Evolutionary conservation across 352 stramenopile genomes (phyloP).

Genomic region (Globisporangium yorkense): DNA sequence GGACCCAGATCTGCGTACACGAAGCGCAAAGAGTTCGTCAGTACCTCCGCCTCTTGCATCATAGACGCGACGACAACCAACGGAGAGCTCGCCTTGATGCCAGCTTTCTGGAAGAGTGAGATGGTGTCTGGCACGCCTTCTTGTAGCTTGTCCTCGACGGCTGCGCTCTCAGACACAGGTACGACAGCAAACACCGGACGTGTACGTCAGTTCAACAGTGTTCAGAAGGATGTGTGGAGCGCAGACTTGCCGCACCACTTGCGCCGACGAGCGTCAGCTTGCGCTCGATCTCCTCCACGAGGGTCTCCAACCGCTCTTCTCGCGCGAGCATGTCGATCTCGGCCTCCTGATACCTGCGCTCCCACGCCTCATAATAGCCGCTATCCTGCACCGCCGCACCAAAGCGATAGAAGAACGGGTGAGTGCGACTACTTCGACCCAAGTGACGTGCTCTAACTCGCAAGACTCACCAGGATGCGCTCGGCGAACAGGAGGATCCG

Average conservation of each 20-base stretch:
- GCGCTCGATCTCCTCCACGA: constrained; percentile 79
- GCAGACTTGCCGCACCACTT: constrained; percentile 37
- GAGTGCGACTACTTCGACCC: too few species aligned
- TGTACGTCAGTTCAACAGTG: neutral
- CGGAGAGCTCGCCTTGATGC: constrained; percentile 89
- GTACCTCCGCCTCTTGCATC: too few species aligned
- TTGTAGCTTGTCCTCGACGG: constrained; percentile 97
- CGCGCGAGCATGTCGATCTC: constrained; percentile 67
- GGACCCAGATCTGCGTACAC: constrained; percentile 80
- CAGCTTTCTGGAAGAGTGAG: constrained; percentile 85
- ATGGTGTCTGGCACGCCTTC: constrained; percentile 94
- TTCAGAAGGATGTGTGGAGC: neutral
- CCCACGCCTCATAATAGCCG: constrained; percentile 64
- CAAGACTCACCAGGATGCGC: constrained; percentile 44
- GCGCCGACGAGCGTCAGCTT: constrained; percentile 82
- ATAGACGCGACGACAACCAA: neutral
- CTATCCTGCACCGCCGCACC: constrained; percentile 54
- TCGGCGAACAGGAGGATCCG: constrained; percentile 84
- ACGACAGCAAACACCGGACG: neutral
- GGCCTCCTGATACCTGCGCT: constrained; percentile 55
- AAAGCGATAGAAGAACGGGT: too few species aligned
- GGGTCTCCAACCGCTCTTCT: constrained; percentile 44
- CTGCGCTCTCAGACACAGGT: constrained; percentile 16
- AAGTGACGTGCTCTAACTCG: too few species aligned
- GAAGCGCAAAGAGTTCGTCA: neutral